Evolutionary conservation across 129 eudicot species (phyloP).

Genomic region (Logfia minima): DNA sequence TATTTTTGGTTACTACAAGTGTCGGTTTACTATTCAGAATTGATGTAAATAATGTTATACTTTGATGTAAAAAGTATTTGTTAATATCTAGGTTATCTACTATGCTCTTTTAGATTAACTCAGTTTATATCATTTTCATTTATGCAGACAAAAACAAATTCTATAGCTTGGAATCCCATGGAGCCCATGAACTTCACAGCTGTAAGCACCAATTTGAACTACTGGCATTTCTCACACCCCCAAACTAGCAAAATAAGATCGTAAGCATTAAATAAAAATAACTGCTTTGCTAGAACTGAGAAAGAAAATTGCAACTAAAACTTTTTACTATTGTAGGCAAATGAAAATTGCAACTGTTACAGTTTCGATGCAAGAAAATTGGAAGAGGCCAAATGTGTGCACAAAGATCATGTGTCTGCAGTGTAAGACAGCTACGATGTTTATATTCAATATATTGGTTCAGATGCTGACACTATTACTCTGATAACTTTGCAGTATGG

Average conservation of each 20-base stretch:
- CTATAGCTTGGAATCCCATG: conserved; percentile 94
- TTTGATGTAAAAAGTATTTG: not conserved
- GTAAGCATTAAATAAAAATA: not conserved
- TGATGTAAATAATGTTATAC: not conserved
- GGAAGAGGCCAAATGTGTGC: conserved; percentile 82
- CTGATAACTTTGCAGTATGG: conserved; percentile 62
- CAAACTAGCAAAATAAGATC: not conserved
- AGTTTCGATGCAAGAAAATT: conserved; percentile 83
- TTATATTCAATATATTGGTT: not conserved
- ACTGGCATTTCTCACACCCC: conserved; percentile 1
- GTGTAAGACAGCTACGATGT: conserved; percentile 57
- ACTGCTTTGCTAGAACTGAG: not conserved
- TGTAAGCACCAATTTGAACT: conserved; percentile 44
- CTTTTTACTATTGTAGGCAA: conserved; percentile 55
- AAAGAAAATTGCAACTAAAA: not conserved
- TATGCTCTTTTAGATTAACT: not conserved
- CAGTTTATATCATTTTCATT: not conserved
- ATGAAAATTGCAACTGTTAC: conserved; percentile 89
- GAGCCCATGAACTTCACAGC: conserved; percentile 98
- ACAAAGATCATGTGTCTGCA: conserved; percentile 94
- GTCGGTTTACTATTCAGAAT: not conserved
- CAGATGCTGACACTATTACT: not conserved
- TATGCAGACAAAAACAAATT: conserved; percentile 81
- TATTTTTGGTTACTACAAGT: not conserved
- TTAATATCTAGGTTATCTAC: not conserved